These are phyloP conservation scores for Acrocalymma vagum DNA, from an alignment of 2,329 filamentous ascomycete species.

Conservation along the genomic window DNA sequence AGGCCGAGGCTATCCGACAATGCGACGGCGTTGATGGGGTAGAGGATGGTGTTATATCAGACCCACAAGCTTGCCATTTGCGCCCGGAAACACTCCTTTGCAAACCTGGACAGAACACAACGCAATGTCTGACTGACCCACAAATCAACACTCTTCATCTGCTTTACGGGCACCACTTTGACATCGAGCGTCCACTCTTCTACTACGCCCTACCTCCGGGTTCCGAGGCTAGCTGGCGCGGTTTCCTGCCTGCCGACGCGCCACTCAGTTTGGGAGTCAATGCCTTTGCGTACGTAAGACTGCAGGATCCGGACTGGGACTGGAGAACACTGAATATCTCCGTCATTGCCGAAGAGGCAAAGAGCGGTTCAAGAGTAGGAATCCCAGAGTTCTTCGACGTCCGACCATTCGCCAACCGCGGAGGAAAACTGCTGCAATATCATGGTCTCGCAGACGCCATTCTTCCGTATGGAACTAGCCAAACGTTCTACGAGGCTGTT, in stretches of 20 bases:
- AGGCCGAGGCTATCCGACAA: slow-evolving; percentile 7
- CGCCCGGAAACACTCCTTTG: slow-evolving; percentile 6
- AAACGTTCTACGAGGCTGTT: slow-evolving; percentile 58
- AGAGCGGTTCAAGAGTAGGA: slow-evolving; percentile 29
- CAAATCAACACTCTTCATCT: slow-evolving; percentile 41
- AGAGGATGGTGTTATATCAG: slow-evolving; percentile 35
- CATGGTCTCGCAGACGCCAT: slow-evolving; percentile 17
- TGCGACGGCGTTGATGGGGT: slow-evolving; percentile 23
- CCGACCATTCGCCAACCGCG: slow-evolving; percentile 6
- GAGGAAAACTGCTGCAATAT: slow-evolving; percentile 19
- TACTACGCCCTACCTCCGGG: slow-evolving; percentile 1
- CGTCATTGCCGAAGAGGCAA: slow-evolving; percentile 29
- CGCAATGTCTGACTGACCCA: slow-evolving; percentile 7
- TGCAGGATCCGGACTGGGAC: slow-evolving; percentile 30
- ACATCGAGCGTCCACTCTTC: background rate
- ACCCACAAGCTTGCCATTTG: slow-evolving; percentile 21
- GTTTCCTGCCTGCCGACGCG: slow-evolving; percentile 2
- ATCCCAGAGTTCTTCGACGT: slow-evolving; percentile 12
- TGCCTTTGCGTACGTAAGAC: background rate
- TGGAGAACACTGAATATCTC: slow-evolving; percentile 36
- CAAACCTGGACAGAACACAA: background rate
- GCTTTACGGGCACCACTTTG: slow-evolving; percentile 46
- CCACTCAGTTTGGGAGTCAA: slow-evolving; percentile 11
- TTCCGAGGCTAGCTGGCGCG: slow-evolving; percentile 5
- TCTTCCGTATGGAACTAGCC: slow-evolving; percentile 51